A percentile compares a stretch with the other conserved stretches of the same genome.
These are phyloP conservation scores for Meredithiella fracta DNA, from an alignment of 2,329 filamentous ascomycete species.

Conservation along the genomic window DNA sequence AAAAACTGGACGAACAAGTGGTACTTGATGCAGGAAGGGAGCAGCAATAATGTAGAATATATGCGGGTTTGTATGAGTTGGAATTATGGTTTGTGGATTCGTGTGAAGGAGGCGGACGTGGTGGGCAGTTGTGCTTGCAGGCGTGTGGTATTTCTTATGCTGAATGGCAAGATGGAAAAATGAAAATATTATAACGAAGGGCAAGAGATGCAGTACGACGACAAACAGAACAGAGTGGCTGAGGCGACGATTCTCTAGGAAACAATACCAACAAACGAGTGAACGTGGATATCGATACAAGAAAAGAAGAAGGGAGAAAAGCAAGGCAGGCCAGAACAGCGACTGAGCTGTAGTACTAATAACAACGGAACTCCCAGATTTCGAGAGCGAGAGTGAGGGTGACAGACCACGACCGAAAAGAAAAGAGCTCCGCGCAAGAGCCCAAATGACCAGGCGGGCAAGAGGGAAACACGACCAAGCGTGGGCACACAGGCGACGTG, in stretches of 20 bases:
- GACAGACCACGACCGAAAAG: neutral
- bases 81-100: neutral
- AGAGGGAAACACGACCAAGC: constrained; percentile 5
- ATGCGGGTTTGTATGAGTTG: neutral
- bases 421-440: neutral
- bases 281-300: constrained; percentile 5
- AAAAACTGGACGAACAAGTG: neutral
- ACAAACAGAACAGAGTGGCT: neutral
- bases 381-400: neutral
- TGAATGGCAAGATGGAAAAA: neutral
- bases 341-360: neutral
- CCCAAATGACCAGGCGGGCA: neutral
- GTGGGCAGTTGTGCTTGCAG: constrained; percentile 4
- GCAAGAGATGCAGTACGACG: constrained; percentile 6
- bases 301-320: constrained; percentile 1
- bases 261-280: constrained; percentile 6
- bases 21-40: too few relatives aligned
- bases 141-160: neutral
- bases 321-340: constrained; percentile 3
- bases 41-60: neutral
- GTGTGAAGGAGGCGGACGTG: neutral
- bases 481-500: neutral
- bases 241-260: constrained; percentile 1
- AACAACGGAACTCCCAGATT: neutral
- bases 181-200: constrained; percentile 6